phyloP scores from a whole-genome alignment of 768 basidiomycete genomes.

The Termitomyces bulborhizus region DNA sequence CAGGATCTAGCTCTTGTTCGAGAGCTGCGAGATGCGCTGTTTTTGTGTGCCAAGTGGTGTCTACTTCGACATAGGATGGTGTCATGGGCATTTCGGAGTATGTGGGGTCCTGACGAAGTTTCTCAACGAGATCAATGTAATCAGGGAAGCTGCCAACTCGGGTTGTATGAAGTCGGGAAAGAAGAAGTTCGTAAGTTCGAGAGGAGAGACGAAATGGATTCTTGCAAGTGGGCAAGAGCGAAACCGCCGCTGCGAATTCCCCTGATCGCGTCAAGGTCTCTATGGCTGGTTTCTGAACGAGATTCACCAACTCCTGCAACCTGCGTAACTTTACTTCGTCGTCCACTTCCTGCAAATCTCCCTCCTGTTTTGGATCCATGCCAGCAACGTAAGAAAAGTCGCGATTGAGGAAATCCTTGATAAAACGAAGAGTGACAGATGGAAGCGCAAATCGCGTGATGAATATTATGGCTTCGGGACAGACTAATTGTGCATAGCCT shows the following conservation, averaged over 20 bases:
- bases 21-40: neutral
- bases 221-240: conserved; percentile 32
- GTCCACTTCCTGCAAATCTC: neutral
- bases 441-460: conserved; percentile 38
- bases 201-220: conserved; percentile 25
- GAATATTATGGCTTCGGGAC: conserved; percentile 22
- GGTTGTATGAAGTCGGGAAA: conserved; percentile 17
- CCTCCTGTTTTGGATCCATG: neutral
- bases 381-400: conserved; percentile 15
- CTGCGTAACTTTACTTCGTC: neutral
- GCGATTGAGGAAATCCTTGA: conserved; percentile 28
- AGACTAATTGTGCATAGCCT: conserved; percentile 26
- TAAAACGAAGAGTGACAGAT: conserved; percentile 27
- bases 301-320: conserved; percentile 9
- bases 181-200: conserved; percentile 30
- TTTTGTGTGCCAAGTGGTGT: too few relatives aligned
- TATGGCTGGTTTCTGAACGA: conserved; percentile 33
- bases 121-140: conserved; percentile 14
- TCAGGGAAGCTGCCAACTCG: conserved; percentile 2
- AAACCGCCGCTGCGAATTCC: conserved; percentile 34
- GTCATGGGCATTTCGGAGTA: neutral
- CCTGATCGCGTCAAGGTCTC: conserved; percentile 32
- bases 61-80: neutral
- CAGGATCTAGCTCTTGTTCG: neutral
- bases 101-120: conserved; percentile 10